Evolutionary conservation across 371 early-diverging fungal species (phyloP).

Genomic region (Mucor lusitanicus): DNA sequence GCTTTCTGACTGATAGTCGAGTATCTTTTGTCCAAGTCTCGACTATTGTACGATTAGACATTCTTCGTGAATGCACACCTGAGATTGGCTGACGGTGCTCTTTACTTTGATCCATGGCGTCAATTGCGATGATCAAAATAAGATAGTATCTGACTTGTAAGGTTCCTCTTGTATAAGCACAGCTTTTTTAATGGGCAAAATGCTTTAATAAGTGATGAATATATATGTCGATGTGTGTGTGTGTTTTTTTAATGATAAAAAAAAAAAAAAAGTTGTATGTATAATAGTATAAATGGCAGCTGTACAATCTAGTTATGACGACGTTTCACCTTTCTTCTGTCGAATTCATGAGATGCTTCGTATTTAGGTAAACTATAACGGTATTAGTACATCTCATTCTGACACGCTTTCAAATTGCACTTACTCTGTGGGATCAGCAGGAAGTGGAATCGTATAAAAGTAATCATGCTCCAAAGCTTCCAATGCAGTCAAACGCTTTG

Average conservation of each 20-base stretch:
- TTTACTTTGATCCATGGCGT: too few species aligned
- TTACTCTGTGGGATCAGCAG: constrained; percentile 63
- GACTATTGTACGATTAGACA: too few species aligned
- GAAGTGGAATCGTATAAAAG: constrained; percentile 61
- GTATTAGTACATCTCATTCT: background rate
- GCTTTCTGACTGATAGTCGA: too few species aligned
- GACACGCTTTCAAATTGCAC: constrained; percentile 8
- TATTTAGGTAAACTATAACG: constrained; percentile 57
- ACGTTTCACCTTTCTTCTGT: constrained; percentile 28
- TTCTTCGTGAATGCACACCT: too few species aligned
- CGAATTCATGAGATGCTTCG: constrained; percentile 62
- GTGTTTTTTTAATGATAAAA: background rate
- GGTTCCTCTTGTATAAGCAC: too few species aligned
- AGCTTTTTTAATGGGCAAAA: too few species aligned
- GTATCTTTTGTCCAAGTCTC: too few species aligned
- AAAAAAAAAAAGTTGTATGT: background rate
- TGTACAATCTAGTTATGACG: constrained; percentile 9
- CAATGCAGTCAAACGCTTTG: constrained; percentile 70
- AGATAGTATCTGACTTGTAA: too few species aligned
- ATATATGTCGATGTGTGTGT: background rate
- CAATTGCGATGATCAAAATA: too few species aligned
- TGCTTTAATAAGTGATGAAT: too few species aligned
- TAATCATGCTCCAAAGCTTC: constrained; percentile 79
- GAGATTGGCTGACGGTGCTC: too few species aligned
- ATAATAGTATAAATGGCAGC: background rate